phyloP scores from a whole-genome alignment of 768 basidiomycete species.

The Hygrophoropsis aurantiaca region DNA sequence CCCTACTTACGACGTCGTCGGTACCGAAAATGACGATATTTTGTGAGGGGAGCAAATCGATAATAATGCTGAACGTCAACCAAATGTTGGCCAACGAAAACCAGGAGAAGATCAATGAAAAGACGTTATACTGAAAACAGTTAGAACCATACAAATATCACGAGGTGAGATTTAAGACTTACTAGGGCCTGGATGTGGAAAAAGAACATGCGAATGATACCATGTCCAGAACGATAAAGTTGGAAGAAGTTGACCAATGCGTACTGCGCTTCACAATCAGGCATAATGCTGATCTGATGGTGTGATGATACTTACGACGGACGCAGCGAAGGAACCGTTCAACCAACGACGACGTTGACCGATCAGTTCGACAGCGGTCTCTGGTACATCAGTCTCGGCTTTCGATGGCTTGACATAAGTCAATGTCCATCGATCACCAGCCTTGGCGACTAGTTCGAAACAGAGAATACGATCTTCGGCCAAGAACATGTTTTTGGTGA shows the following conservation, averaged over 20 bases:
- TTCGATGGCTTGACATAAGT: slow-evolving; percentile 93
- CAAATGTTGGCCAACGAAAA: slow-evolving; percentile 91
- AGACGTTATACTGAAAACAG: slow-evolving; percentile 69
- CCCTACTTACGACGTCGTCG: slow-evolving; percentile 54
- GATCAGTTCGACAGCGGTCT: slow-evolving; percentile 88
- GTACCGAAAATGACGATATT: slow-evolving; percentile 71
- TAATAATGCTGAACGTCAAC: slow-evolving; percentile 95
- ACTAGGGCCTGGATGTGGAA: slow-evolving; percentile 92
- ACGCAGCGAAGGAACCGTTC: slow-evolving; percentile 94
- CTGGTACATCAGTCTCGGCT: slow-evolving; percentile 95
- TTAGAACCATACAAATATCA: slow-evolving; percentile 1
- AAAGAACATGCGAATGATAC: slow-evolving; percentile 92
- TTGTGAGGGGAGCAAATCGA: slow-evolving; percentile 72
- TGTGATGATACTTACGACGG: slow-evolving; percentile 57
- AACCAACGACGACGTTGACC: slow-evolving; percentile 96
- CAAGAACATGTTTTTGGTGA: slow-evolving; percentile 91
- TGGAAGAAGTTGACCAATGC: slow-evolving; percentile 91
- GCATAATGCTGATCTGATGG: background rate
- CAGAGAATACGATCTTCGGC: slow-evolving; percentile 97
- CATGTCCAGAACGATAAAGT: slow-evolving; percentile 84
- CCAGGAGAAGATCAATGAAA: slow-evolving; percentile 87
- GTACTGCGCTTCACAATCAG: slow-evolving; percentile 49
- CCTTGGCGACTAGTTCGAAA: slow-evolving; percentile 95
- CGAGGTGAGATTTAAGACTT: slow-evolving; percentile 23
- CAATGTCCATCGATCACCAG: slow-evolving; percentile 82